phyloP scores from a whole-genome alignment of 257 asterid species.

The Solanum sejunctum region DNA sequence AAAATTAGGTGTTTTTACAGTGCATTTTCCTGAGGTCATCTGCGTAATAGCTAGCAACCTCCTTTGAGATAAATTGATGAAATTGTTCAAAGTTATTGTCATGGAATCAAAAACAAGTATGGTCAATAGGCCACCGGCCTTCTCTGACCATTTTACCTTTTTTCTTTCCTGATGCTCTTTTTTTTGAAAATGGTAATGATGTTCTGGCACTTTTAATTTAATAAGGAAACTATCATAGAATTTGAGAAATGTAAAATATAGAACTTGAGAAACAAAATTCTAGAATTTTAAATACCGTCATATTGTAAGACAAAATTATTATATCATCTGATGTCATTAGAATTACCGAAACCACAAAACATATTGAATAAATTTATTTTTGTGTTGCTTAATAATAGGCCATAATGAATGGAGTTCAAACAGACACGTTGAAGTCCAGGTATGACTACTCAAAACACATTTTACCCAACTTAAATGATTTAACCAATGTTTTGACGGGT shows the following conservation, averaged over 20 bases:
- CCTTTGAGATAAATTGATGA: neutral
- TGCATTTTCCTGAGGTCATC: neutral
- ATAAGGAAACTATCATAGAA: neutral
- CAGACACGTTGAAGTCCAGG: neutral
- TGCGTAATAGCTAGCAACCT: neutral
- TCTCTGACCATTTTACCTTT: neutral
- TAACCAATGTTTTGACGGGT: neutral
- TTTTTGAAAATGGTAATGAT: too few species aligned
- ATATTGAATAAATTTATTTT: neutral
- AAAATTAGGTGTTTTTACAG: neutral
- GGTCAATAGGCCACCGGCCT: neutral
- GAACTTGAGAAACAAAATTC: neutral
- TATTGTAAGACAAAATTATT: neutral
- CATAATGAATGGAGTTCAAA: neutral
- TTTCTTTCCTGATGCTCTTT: neutral
- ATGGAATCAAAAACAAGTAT: neutral
- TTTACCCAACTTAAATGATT: neutral
- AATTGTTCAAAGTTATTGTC: neutral
- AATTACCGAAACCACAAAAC: neutral
- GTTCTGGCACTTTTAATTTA: neutral
- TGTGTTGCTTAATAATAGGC: neutral
- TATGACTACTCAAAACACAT: neutral
- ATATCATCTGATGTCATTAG: neutral
- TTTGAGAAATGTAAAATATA: neutral
- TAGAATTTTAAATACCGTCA: neutral